phyloP scores from a whole-genome alignment of 78 protist genomes.

The Dictyostelium intermedium region DNA sequence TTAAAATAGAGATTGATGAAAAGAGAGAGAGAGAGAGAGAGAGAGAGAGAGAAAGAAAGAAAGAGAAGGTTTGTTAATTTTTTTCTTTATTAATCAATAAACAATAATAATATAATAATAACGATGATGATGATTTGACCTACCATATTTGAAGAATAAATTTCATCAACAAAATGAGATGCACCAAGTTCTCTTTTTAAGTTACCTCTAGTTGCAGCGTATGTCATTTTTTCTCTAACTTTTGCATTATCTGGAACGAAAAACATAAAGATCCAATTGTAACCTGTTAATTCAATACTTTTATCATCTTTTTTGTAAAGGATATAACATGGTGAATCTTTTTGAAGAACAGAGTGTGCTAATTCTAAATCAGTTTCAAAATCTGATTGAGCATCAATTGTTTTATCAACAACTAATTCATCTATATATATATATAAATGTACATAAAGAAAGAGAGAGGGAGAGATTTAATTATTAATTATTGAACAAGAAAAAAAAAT shows the following conservation, averaged over 20 bases:
- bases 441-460: too few relatives aligned
- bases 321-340: slow-evolving; percentile 47
- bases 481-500: too few relatives aligned
- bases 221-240: slow-evolving; percentile 84
- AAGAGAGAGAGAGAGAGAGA: not conserved
- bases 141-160: slow-evolving; percentile 71
- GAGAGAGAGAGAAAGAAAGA: not conserved
- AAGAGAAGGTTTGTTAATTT: not conserved
- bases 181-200: slow-evolving; percentile 79
- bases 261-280: slow-evolving; percentile 72
- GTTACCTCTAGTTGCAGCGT: slow-evolving; percentile 77
- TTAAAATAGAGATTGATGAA: too few relatives aligned
- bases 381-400: not conserved
- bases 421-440: slow-evolving; percentile 17
- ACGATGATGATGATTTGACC: too few relatives aligned
- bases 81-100: not conserved
- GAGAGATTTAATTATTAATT: too few relatives aligned
- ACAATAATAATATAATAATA: not conserved
- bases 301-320: slow-evolving; percentile 28
- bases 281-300: slow-evolving; percentile 42
- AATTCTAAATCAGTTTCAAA: slow-evolving; percentile 46
- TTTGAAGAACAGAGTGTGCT: slow-evolving; percentile 11
- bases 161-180: slow-evolving; percentile 73
- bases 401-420: slow-evolving; percentile 6
- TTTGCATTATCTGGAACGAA: slow-evolving; percentile 79